These are phyloP conservation scores for Ceratocystis ficicola DNA, from an alignment of 2,329 filamentous ascomycete genomes.

Conservation along the genomic window DNA sequence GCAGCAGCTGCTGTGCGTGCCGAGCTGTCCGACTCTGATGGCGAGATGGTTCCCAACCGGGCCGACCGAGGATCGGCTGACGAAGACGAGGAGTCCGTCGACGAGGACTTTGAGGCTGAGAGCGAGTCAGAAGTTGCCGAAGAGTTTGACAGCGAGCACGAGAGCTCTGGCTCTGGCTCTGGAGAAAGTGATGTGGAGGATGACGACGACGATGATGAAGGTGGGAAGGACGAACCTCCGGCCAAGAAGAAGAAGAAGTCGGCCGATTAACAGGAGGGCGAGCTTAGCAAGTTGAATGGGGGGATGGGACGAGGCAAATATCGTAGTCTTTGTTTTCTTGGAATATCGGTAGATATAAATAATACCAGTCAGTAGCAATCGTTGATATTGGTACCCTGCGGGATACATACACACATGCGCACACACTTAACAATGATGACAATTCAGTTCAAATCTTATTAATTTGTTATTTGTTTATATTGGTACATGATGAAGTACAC, in stretches of 20 bases:
- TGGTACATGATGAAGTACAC: constrained; percentile 3
- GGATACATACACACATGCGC: background rate
- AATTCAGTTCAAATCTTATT: background rate
- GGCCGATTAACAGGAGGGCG: constrained; percentile 23
- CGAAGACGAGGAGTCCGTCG: constrained; percentile 87
- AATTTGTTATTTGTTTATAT: constrained; percentile 2
- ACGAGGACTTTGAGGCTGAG: constrained; percentile 90
- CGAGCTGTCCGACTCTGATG: constrained; percentile 71
- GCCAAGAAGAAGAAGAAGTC: constrained; percentile 43
- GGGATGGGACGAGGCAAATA: constrained; percentile 19
- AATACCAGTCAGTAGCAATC: background rate
- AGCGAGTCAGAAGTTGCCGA: constrained; percentile 93
- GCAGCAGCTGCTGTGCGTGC: constrained; percentile 74
- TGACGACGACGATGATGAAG: constrained; percentile 35
- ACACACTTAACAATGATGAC: background rate
- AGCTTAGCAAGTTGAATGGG: constrained; percentile 3
- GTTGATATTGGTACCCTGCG: background rate
- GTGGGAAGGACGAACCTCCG: constrained; percentile 34
- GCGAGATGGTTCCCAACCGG: constrained; percentile 49
- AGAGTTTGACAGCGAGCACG: constrained; percentile 85
- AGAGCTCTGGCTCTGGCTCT: constrained; percentile 62
- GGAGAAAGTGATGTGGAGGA: constrained; percentile 40
- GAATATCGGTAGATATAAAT: background rate
- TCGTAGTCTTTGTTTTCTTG: constrained; percentile 8
- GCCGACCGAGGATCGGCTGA: constrained; percentile 80